Evolutionary conservation across 2,329 filamentous ascomycete species (phyloP).

Genomic region (Monosporascus sp.): DNA sequence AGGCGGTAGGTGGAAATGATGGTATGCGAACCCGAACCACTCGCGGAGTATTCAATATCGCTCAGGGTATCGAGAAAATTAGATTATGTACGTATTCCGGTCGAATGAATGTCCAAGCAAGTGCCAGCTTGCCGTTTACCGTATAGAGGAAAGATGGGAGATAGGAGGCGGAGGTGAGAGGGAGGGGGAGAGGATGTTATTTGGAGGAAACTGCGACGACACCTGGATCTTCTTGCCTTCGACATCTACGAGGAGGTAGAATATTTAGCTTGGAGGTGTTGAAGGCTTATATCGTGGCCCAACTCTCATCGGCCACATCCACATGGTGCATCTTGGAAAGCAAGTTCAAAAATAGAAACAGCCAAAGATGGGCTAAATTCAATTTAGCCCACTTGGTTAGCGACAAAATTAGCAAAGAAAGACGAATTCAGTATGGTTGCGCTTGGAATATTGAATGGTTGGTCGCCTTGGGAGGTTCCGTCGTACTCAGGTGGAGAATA

Average conservation of each 20-base stretch:
- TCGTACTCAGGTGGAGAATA: neutral
- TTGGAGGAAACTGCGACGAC: slow-evolving; percentile 41
- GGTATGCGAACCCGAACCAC: slow-evolving; percentile 17
- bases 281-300: slow-evolving; percentile 56
- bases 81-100: slow-evolving; percentile 33
- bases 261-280: slow-evolving; percentile 36
- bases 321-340: neutral
- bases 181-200: slow-evolving; percentile 29
- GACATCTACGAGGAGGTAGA: slow-evolving; percentile 38
- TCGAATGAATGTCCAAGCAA: slow-evolving; percentile 51
- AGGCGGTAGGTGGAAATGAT: slow-evolving; percentile 19
- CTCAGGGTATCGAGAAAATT: slow-evolving; percentile 29
- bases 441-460: neutral
- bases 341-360: neutral
- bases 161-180: slow-evolving; percentile 29
- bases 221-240: slow-evolving; percentile 42
- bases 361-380: neutral
- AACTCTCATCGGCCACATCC: slow-evolving; percentile 31
- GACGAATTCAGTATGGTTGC: neutral
- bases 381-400: neutral
- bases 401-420: slow-evolving; percentile 1
- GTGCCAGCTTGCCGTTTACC: slow-evolving; percentile 52
- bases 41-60: slow-evolving; percentile 15
- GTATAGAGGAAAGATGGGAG: slow-evolving; percentile 28
- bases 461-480: neutral